Conservation (phyloP, 164 flowering plant species). For the Chloranthus sessilifolius region DNA sequence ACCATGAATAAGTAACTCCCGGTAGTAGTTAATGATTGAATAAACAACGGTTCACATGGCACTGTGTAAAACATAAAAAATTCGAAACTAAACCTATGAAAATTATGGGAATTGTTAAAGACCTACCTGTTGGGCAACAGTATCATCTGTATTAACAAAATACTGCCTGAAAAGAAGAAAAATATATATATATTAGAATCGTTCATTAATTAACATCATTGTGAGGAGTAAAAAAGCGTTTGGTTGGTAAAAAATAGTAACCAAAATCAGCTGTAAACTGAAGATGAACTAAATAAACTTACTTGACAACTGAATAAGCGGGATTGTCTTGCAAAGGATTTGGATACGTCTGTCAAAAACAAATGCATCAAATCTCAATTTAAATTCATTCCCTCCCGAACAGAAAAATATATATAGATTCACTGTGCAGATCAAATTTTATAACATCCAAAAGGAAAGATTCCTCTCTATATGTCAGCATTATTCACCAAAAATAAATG, state of each 20-base stretch:
- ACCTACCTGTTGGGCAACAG: conserved; percentile 74
- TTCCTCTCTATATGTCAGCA: too few relatives aligned
- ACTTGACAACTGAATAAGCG: conserved; percentile 78
- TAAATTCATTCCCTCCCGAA: background rate
- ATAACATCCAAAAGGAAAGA: background rate
- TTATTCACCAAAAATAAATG: too few relatives aligned
- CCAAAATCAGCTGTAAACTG: background rate
- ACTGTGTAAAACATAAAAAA: too few relatives aligned
- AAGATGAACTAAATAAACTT: conserved; percentile 21
- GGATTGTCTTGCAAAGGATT: conserved; percentile 69
- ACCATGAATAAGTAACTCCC: too few relatives aligned
- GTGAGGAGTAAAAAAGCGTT: too few relatives aligned
- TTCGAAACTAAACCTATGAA: too few relatives aligned
- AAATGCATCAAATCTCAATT: background rate
- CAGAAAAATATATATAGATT: background rate
- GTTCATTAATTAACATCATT: background rate
- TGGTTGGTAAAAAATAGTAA: background rate
- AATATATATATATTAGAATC: background rate
- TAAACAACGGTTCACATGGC: too few relatives aligned
- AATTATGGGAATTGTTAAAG: background rate
- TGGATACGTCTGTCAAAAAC: conserved; percentile 44
- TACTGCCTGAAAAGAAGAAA: conserved; percentile 60
- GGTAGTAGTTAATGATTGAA: too few relatives aligned
- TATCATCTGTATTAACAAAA: conserved; percentile 79
- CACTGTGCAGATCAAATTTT: background rate